A percentile compares a stretch with the other conserved stretches of the same genome.
These are phyloP conservation scores for Mayamaea pseudoterrestris DNA, from an alignment of 108 stramenopile genomes.

Conservation along the genomic window DNA sequence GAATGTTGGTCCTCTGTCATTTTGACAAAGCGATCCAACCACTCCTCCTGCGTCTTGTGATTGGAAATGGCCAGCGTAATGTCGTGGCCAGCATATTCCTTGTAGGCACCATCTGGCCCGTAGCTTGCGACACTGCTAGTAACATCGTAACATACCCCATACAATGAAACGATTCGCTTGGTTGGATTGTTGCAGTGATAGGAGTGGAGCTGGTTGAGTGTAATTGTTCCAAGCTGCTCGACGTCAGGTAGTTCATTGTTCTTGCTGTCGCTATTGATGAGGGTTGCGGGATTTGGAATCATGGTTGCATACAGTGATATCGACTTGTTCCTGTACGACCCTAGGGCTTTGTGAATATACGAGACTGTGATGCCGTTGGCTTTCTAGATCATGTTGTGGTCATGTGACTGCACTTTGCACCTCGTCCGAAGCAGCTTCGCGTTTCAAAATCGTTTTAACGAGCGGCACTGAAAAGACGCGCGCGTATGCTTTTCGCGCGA, in stretches of 20 bases:
- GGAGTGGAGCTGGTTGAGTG: conserved; percentile 17
- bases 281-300: conserved; percentile 5
- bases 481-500: too few species aligned
- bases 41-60: conserved; percentile 23
- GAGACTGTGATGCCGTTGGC: too few species aligned
- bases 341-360: too few species aligned
- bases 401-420: too few species aligned
- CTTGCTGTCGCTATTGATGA: conserved; percentile 5
- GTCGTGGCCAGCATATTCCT: conserved; percentile 35
- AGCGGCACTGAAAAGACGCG: too few species aligned
- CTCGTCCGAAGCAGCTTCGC: too few species aligned
- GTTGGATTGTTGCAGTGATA: conserved; percentile 30
- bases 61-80: conserved; percentile 22
- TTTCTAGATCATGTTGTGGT: too few species aligned
- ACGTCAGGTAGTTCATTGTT: conserved; percentile 11
- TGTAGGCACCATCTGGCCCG: conserved; percentile 29
- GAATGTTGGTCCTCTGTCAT: conserved; percentile 20
- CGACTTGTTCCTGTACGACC: too few species aligned
- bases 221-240: conserved; percentile 25
- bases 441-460: too few species aligned
- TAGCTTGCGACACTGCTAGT: conserved; percentile 22
- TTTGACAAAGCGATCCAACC: conserved; percentile 29
- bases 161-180: conserved; percentile 18
- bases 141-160: conserved; percentile 27
- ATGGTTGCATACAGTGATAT: too few species aligned